Evolutionary conservation across 768 basidiomycete species (phyloP).

Genomic region (Rhodotorula graminis): DNA sequence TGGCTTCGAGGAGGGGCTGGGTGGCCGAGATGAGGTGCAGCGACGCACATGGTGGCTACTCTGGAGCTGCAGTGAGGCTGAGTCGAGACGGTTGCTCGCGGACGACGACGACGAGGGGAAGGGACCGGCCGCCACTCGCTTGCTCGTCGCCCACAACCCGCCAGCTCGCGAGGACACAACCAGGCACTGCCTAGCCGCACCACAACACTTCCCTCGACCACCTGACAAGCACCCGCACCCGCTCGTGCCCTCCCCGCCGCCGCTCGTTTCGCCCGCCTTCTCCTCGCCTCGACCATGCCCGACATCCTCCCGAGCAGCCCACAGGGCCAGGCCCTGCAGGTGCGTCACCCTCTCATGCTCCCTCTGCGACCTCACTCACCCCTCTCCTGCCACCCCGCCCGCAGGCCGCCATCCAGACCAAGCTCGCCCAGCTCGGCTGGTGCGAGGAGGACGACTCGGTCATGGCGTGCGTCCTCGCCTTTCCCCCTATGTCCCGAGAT

Average conservation of each 20-base stretch:
- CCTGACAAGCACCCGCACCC: background rate
- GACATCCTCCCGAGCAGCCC: conserved; percentile 26
- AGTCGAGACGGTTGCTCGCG: too few relatives aligned
- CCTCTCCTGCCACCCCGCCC: background rate
- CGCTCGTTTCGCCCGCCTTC: background rate
- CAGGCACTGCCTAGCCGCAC: too few relatives aligned
- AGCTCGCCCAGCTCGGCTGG: conserved; percentile 40
- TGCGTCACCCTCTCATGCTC: background rate
- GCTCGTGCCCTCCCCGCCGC: background rate
- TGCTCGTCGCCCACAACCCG: too few relatives aligned
- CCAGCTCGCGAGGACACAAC: too few relatives aligned
- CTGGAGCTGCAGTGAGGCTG: too few relatives aligned
- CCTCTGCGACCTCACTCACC: background rate
- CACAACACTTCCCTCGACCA: background rate
- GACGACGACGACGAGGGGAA: too few relatives aligned
- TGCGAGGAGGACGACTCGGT: conserved; percentile 41
- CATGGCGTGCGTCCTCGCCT: conserved; percentile 41
- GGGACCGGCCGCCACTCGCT: too few relatives aligned
- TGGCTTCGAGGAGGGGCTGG: too few relatives aligned
- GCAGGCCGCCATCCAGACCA: conserved; percentile 41
- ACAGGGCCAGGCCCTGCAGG: conserved; percentile 33
- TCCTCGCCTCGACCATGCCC: background rate
- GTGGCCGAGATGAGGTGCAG: too few relatives aligned
- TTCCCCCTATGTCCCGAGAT: too few relatives aligned
- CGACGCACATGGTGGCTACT: too few relatives aligned